Percentiles rank a stretch among this genome's conserved stretches.
These are phyloP conservation scores for Biscutella laevigata DNA, from an alignment of 441 rosid genomes.

Conservation along the genomic window DNA sequence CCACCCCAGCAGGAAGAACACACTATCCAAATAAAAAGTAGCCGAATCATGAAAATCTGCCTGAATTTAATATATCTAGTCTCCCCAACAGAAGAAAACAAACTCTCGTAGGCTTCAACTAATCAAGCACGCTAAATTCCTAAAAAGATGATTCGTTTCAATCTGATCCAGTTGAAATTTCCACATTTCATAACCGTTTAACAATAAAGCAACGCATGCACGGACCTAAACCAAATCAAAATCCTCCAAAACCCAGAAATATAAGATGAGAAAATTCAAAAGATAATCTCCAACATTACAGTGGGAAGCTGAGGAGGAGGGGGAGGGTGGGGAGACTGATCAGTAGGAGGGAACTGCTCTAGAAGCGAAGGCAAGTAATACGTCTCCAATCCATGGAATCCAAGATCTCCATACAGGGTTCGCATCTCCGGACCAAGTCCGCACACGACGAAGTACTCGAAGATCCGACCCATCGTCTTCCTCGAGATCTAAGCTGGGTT, in stretches of 20 bases:
- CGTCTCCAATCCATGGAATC: constrained; percentile 57
- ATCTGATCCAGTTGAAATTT: too few relatives aligned
- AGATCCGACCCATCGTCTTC: constrained; percentile 55
- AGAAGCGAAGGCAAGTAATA: constrained; percentile 68
- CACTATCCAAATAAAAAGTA: constrained; percentile 39
- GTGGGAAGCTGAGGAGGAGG: constrained; percentile 97
- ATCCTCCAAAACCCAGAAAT: neutral
- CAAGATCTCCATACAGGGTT: constrained; percentile 71
- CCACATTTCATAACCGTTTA: neutral
- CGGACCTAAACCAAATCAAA: constrained; percentile 7
- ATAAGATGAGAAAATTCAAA: neutral
- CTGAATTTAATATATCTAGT: constrained; percentile 4
- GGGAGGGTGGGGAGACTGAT: constrained; percentile 60
- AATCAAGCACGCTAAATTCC: neutral
- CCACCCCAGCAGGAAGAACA: constrained; percentile 91
- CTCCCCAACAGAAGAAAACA: neutral
- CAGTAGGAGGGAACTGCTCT: constrained; percentile 74
- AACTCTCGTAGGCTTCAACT: neutral
- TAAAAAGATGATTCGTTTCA: neutral
- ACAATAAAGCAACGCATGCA: neutral
- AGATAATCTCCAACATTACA: constrained; percentile 29
- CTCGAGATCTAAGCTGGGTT: constrained; percentile 19
- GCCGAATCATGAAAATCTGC: neutral
- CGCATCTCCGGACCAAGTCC: constrained; percentile 96
- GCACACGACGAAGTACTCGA: constrained; percentile 91